Percentiles rank a stretch among this genome's conserved stretches.
These are phyloP conservation scores for Madurella fahalii DNA, from an alignment of 2,329 filamentous ascomycete species.

Conservation along the genomic window DNA sequence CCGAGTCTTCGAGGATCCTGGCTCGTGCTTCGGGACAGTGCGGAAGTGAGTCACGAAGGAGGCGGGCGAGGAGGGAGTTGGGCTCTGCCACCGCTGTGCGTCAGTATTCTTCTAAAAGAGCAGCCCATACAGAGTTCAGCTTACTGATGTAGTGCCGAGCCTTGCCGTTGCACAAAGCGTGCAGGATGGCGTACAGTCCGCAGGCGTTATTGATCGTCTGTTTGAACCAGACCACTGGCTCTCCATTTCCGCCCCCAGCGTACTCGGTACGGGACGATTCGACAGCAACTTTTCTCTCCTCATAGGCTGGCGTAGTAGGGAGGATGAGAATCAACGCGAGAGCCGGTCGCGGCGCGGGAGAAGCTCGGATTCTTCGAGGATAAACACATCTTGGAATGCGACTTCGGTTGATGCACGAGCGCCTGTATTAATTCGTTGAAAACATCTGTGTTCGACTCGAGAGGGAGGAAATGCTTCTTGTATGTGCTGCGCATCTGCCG, in stretches of 20 bases:
- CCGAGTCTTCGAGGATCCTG: neutral
- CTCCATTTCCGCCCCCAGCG: neutral
- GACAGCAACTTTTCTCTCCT: conserved; percentile 44
- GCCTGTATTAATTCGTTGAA: conserved; percentile 60
- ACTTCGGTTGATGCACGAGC: conserved; percentile 57
- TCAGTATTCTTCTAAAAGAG: neutral
- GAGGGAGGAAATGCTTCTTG: conserved; percentile 31
- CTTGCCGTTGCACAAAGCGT: conserved; percentile 59
- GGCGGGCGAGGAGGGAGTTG: neutral
- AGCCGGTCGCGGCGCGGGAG: conserved; percentile 64
- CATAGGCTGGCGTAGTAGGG: conserved; percentile 58
- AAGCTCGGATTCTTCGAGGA: conserved; percentile 62
- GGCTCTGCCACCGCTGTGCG: neutral
- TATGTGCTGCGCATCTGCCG: neutral
- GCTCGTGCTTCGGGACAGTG: neutral
- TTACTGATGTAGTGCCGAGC: conserved; percentile 43
- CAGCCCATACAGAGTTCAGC: neutral
- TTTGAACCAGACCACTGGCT: conserved; percentile 15
- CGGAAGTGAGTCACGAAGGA: neutral
- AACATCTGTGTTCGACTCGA: conserved; percentile 56
- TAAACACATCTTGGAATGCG: conserved; percentile 65
- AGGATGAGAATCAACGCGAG: conserved; percentile 67
- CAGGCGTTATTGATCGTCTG: conserved; percentile 59
- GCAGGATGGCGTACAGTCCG: conserved; percentile 63
- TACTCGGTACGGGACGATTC: conserved; percentile 18